These are phyloP conservation scores for Marsdenia floribunda DNA, from an alignment of 257 asterid species.

Conservation along the genomic window DNA sequence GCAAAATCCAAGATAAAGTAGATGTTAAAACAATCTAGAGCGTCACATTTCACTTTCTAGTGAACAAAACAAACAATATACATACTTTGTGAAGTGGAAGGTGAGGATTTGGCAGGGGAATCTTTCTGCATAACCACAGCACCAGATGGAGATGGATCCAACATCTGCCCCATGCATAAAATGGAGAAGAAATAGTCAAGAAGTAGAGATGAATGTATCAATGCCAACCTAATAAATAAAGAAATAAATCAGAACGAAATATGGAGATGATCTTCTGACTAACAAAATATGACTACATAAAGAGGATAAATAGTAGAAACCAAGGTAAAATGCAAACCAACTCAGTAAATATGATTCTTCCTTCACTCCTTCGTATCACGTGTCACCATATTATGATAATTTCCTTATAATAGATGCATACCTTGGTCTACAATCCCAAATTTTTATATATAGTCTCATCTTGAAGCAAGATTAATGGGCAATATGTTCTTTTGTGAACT, in stretches of 20 bases:
- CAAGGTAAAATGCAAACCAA: constrained; percentile 3
- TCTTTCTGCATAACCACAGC: constrained; percentile 38
- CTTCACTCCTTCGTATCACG: not conserved
- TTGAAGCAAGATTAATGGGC: not conserved
- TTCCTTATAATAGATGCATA: not conserved
- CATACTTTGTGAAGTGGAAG: constrained; percentile 39
- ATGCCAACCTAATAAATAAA: constrained; percentile 5
- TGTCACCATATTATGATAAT: not conserved
- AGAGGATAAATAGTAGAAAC: not conserved
- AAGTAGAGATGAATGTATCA: constrained; percentile 11
- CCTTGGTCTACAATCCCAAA: not conserved
- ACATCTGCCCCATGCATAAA: constrained; percentile 36
- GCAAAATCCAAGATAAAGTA: not conserved
- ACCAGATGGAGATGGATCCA: constrained; percentile 46
- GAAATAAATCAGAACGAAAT: not conserved
- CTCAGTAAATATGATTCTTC: not conserved
- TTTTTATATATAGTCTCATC: not conserved
- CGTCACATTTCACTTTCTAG: constrained; percentile 12
- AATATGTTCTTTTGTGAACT: not conserved
- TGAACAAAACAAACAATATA: constrained; percentile 14
- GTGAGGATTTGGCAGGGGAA: constrained; percentile 41
- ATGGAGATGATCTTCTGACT: not conserved
- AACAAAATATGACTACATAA: not conserved
- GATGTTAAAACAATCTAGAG: constrained; percentile 1
- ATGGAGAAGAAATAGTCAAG: constrained; percentile 13